Evolutionary conservation across 1,284 basidiomycete species (phyloP).

Genomic region (Leccinum proliferum): DNA sequence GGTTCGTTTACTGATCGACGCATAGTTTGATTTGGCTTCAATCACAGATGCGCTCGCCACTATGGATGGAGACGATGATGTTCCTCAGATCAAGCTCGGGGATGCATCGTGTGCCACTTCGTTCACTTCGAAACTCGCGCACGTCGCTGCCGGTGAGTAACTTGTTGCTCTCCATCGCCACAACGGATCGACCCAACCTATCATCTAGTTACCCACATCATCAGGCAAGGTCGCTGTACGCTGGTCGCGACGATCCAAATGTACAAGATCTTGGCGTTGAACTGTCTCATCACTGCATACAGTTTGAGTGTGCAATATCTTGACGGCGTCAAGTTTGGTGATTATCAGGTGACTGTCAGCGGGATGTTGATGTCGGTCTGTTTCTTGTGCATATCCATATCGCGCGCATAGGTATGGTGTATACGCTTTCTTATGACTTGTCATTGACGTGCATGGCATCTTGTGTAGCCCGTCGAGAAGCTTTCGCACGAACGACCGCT

Average conservation of each 20-base stretch:
- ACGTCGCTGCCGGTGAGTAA: slow-evolving; percentile 83
- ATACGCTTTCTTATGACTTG: not conserved
- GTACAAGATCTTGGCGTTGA: slow-evolving; percentile 97
- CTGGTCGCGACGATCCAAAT: slow-evolving; percentile 96
- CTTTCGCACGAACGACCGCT: slow-evolving; percentile 87
- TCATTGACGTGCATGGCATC: slow-evolving; percentile 7
- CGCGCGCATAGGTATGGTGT: slow-evolving; percentile 80
- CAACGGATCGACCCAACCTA: slow-evolving; percentile 8
- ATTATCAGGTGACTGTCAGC: slow-evolving; percentile 90
- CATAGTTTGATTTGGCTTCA: slow-evolving; percentile 78
- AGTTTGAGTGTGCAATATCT: slow-evolving; percentile 94
- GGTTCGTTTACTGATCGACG: slow-evolving; percentile 3
- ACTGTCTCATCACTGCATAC: slow-evolving; percentile 95
- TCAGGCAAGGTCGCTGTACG: slow-evolving; percentile 94
- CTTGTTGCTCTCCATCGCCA: not conserved
- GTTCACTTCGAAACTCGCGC: slow-evolving; percentile 93
- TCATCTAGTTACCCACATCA: slow-evolving; percentile 81
- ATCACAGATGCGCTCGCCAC: slow-evolving; percentile 90
- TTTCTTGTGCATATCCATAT: slow-evolving; percentile 81
- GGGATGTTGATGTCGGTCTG: slow-evolving; percentile 97
- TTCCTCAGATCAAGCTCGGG: slow-evolving; percentile 95
- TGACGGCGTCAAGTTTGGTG: slow-evolving; percentile 97
- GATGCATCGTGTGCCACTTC: slow-evolving; percentile 96
- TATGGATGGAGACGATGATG: slow-evolving; percentile 89
- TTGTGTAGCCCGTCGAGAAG: slow-evolving; percentile 78